A percentile compares a stretch with the other conserved stretches of the same genome.
Evolutionary conservation across 169 alveolate species (phyloP).

Genomic region (Plasmodium reichenowi): DNA sequence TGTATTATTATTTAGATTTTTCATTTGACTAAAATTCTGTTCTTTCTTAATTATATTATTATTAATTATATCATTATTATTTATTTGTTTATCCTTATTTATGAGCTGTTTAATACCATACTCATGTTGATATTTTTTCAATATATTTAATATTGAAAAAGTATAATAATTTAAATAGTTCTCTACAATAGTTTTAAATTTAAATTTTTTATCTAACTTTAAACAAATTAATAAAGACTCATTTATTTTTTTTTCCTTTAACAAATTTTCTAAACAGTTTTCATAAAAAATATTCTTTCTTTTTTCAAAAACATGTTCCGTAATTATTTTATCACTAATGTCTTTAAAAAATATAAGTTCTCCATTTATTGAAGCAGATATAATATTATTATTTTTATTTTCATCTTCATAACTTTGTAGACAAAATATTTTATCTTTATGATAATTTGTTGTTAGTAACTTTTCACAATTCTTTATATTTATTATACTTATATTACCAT

Average conservation of each 20-base stretch:
- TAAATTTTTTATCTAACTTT: conserved; percentile 64
- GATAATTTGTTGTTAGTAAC: conserved; percentile 48
- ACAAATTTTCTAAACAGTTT: conserved; percentile 63
- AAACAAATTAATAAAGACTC: conserved; percentile 72
- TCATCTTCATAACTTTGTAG: conserved; percentile 12
- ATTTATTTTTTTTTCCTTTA: conserved; percentile 55
- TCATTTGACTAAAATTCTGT: background rate
- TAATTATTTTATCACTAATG: conserved; percentile 28
- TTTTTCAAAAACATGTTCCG: conserved; percentile 33
- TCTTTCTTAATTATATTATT: conserved; percentile 4
- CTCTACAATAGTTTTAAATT: conserved; percentile 67
- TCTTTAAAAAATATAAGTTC: conserved; percentile 65
- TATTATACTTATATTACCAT: conserved; percentile 68
- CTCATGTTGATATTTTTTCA: conserved; percentile 49
- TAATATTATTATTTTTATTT: conserved; percentile 2
- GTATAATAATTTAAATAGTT: conserved; percentile 69
- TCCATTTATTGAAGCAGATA: conserved; percentile 72
- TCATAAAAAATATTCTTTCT: conserved; percentile 44
- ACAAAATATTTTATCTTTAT: conserved; percentile 74
- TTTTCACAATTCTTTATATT: conserved; percentile 70
- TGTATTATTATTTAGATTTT: background rate
- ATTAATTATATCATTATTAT: background rate
- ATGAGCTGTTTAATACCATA: conserved; percentile 46
- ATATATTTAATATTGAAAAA: conserved; percentile 52
- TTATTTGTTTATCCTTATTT: conserved; percentile 1